Base-by-base conservation (phyloP, 352 stramenopile genomes). In the Phytopythium delawarense region DNA sequence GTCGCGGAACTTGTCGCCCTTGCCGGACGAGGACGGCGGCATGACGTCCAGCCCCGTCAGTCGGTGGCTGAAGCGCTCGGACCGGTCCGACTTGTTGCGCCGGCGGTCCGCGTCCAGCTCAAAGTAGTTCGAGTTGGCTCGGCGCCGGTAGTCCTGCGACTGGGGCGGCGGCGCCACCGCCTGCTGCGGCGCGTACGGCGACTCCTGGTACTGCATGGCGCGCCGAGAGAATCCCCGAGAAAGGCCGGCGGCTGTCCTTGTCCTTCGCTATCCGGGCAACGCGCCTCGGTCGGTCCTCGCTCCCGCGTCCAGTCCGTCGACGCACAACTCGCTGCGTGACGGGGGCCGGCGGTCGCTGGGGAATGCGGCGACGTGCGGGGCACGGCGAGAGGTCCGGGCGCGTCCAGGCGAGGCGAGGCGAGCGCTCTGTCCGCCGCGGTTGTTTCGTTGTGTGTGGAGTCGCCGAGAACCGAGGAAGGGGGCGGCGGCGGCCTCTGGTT, bases 101-200 rank as follows among this genome's bases (percentile, higher is more conserved):
- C 81, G 79, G 6, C 83, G 71, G 44, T 92, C 83, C 7, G 83
- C 83, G 39, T 92, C 81, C 42, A 92, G 67, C 62, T 92, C 83
- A 66, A 92, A 92, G 75, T 92, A 92, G 66, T 92, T 92, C 45
- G 83, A 92, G 71, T 77, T 92, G 45, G 83, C 83, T 60, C 83
- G 81, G 13, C 76, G 74, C 25, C 81, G 83, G 30, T 68, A 70
- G 32, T 81, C 73, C 57, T 44, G 34, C 39, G 55, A 25, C 39
- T 28, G 34, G 15, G 34, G 20, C 37, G 53, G 12, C n/a, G 53
- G 35, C 37, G 39, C 8, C 34, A 11, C 20, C 37, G 54, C 40
- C 23, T 49, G 21, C 37, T 37, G 35, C 32, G 28, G 20, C 20
- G 9, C 7, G 30, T 32, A 32, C 52, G 23, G 28, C 30, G 51